Conservation (phyloP, 83 land plant genomes). For the Thuja plicata region DNA sequence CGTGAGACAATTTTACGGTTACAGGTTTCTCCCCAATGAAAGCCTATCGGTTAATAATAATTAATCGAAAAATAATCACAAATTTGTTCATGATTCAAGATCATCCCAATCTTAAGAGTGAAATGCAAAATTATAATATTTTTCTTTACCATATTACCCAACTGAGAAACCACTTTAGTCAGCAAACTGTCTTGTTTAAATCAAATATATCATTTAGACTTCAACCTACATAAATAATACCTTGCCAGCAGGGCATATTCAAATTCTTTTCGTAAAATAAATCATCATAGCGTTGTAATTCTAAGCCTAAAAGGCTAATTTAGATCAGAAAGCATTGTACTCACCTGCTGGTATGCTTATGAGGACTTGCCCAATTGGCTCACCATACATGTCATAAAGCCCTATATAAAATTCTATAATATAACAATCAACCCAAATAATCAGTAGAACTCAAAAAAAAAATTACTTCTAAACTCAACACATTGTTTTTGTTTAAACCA, state of each 20-base stretch:
- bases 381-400: constrained; percentile 39
- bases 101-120: neutral
- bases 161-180: neutral
- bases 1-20: too few relatives aligned
- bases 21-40: too few relatives aligned
- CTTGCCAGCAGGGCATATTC: neutral
- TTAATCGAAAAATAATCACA: too few relatives aligned
- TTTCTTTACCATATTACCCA: neutral
- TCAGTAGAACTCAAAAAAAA: too few relatives aligned
- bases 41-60: too few relatives aligned
- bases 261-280: neutral
- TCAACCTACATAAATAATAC: neutral
- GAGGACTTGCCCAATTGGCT: constrained; percentile 42
- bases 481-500: too few relatives aligned
- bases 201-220: neutral
- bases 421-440: too few relatives aligned
- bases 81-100: too few relatives aligned
- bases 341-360: constrained; percentile 58
- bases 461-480: too few relatives aligned
- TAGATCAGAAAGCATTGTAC: neutral
- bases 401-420: neutral
- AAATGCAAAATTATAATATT: neutral
- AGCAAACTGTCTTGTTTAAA: neutral
- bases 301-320: neutral
- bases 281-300: neutral